These are phyloP conservation scores for Sonneratia alba DNA, from an alignment of 345 rosid species.

Conservation along the genomic window DNA sequence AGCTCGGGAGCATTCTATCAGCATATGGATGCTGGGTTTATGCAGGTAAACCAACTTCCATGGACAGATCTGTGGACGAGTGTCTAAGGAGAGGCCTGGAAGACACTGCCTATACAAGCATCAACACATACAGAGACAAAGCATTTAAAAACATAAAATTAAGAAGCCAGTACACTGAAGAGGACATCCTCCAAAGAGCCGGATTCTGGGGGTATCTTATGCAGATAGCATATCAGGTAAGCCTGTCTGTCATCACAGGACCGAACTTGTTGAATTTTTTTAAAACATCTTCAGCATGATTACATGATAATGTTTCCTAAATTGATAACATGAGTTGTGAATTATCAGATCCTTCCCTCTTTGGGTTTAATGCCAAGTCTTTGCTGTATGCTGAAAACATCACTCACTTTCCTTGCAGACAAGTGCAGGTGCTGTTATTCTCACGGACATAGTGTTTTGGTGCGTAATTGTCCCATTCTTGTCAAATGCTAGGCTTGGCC, in stretches of 20 bases:
- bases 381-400: background rate
- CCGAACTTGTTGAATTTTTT: background rate
- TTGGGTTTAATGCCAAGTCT: background rate
- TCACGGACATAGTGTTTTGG: conserved; percentile 79
- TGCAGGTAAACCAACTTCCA: conserved; percentile 11
- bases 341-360: background rate
- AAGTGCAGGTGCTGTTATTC: conserved; percentile 75
- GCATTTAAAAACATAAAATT: conserved; percentile 20
- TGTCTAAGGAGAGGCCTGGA: conserved; percentile 21
- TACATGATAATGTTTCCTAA: background rate
- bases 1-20: conserved; percentile 68
- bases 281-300: background rate
- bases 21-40: conserved; percentile 65
- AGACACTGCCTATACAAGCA: conserved; percentile 8
- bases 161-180: conserved; percentile 37
- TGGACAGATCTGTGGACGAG: conserved; percentile 19
- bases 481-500: conserved; percentile 48
- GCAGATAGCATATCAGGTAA: conserved; percentile 70
- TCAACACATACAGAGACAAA: conserved; percentile 12
- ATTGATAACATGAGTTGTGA: background rate
- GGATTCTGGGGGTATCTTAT: conserved; percentile 68
- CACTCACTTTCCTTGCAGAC: conserved; percentile 29
- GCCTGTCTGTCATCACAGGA: background rate
- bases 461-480: conserved; percentile 55
- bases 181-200: conserved; percentile 35